A percentile compares a stretch with the other conserved stretches of the same genome.
phyloP scores from a whole-genome alignment of 148 eudicot genomes.

The Chenopodium album region DNA sequence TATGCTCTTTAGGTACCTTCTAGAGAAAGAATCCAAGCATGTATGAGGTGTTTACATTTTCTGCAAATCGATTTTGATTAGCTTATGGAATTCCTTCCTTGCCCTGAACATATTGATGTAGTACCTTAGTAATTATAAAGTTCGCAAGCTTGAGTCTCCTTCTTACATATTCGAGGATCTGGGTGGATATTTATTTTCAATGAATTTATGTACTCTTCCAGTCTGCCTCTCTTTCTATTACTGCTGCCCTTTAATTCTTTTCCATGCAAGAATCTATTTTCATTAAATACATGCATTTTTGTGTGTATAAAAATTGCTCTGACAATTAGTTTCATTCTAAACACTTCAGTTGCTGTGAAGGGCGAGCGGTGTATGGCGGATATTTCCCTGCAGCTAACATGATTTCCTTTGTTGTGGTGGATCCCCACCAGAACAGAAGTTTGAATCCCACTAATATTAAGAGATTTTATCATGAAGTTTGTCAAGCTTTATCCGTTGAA shows the following conservation, averaged over 20 bases:
- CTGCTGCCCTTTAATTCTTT: not conserved
- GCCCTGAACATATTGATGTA: not conserved
- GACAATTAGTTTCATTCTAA: constrained; percentile 7
- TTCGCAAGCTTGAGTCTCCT: not conserved
- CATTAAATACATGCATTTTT: not conserved
- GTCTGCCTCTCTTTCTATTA: not conserved
- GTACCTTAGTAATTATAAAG: not conserved
- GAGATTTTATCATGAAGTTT: constrained; percentile 80
- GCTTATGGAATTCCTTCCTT: not conserved
- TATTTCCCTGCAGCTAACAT: constrained; percentile 73
- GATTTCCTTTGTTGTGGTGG: constrained; percentile 73
- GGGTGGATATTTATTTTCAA: not conserved
- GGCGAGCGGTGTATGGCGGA: constrained; percentile 78
- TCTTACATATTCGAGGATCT: not conserved
- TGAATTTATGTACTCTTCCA: not conserved
- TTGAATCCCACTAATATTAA: constrained; percentile 64
- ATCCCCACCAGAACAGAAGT: constrained; percentile 82
- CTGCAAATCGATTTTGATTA: not conserved
- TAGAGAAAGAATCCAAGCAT: not conserved
- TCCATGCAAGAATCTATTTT: not conserved
- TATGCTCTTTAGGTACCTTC: not conserved
- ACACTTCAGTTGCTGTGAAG: constrained; percentile 69
- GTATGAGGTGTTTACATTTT: not conserved
- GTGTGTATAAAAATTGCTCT: not conserved
- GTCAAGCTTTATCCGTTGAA: constrained; percentile 67